Conservation (phyloP, 2,329 filamentous ascomycete genomes). For the Curvularia spicifera region DNA sequence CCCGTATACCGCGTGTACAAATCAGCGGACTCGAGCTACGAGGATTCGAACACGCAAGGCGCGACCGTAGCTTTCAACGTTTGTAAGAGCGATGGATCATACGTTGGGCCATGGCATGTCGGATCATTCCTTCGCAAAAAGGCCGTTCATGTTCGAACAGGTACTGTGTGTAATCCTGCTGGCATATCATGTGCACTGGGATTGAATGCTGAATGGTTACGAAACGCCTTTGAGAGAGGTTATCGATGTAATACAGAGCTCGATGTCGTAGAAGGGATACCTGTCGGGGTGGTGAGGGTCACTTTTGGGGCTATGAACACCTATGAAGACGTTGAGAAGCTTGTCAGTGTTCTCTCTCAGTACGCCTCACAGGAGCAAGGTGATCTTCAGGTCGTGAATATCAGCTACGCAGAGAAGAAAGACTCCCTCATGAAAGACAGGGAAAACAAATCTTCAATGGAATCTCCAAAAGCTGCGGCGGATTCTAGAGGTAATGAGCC, state of each 20-base stretch:
- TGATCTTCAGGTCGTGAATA: neutral
- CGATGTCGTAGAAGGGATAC: conserved; percentile 59
- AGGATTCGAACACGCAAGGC: conserved; percentile 62
- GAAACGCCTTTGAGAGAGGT: conserved; percentile 61
- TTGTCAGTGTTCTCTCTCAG: conserved; percentile 1
- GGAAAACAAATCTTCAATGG: neutral
- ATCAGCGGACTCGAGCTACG: conserved; percentile 57
- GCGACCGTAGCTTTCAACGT: conserved; percentile 71
- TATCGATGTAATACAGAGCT: conserved; percentile 64
- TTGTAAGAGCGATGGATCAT: conserved; percentile 57
- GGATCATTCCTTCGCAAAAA: conserved; percentile 63
- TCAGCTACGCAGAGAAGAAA: neutral
- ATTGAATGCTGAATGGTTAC: conserved; percentile 62
- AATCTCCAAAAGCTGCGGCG: neutral
- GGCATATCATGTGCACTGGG: conserved; percentile 56
- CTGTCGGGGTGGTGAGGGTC: conserved; percentile 66
- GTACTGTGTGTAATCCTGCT: conserved; percentile 62
- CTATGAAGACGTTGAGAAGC: conserved; percentile 57
- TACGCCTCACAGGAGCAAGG: neutral
- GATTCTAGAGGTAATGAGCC: neutral
- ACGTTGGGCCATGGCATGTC: conserved; percentile 64
- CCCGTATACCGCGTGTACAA: conserved; percentile 63
- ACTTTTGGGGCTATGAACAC: conserved; percentile 69
- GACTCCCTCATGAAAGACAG: neutral
- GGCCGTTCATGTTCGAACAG: conserved; percentile 67